A percentile compares a stretch with the other conserved stretches of the same genome.
Conservation (phyloP, 331 rosid species). For the Telfairia occidentalis region DNA sequence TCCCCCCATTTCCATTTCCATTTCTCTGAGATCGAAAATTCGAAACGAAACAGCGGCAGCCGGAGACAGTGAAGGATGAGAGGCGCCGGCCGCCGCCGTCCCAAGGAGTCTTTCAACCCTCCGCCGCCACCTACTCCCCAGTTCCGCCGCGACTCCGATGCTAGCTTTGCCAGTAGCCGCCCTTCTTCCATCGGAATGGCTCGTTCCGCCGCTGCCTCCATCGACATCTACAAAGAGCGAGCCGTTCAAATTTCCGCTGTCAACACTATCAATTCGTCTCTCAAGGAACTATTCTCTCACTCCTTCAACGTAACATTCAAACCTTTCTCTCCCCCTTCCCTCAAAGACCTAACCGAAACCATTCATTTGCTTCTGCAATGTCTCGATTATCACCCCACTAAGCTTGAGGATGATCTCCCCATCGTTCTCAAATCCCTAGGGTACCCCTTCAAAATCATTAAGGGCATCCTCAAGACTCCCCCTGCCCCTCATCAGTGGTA, state of each 20-base stretch:
- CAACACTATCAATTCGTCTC: conserved; percentile 42
- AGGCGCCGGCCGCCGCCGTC: conserved; percentile 39
- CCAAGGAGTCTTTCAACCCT: conserved; percentile 39
- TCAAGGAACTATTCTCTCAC: conserved; percentile 33
- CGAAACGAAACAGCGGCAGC: background rate
- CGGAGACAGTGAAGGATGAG: conserved; percentile 33
- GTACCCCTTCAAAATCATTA: conserved; percentile 65
- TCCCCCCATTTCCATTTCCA: background rate
- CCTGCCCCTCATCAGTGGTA: conserved; percentile 95
- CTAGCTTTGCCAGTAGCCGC: conserved; percentile 75
- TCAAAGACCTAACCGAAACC: conserved; percentile 55
- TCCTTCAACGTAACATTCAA: conserved; percentile 40
- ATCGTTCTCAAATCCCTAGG: conserved; percentile 31
- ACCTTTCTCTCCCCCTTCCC: conserved; percentile 50
- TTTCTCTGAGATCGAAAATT: background rate
- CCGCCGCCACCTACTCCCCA: conserved; percentile 35
- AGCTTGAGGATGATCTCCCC: conserved; percentile 74
- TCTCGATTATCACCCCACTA: conserved; percentile 33
- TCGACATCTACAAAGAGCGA: conserved; percentile 80
- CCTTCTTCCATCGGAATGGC: conserved; percentile 58
- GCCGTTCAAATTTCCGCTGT: conserved; percentile 41
- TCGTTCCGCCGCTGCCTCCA: conserved; percentile 17
- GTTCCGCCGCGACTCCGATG: conserved; percentile 66
- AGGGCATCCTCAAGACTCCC: conserved; percentile 56
- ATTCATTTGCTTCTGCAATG: conserved; percentile 42